These are phyloP conservation scores for Conticribra guillardii DNA, from an alignment of 108 stramenopile genomes.

Conservation along the genomic window DNA sequence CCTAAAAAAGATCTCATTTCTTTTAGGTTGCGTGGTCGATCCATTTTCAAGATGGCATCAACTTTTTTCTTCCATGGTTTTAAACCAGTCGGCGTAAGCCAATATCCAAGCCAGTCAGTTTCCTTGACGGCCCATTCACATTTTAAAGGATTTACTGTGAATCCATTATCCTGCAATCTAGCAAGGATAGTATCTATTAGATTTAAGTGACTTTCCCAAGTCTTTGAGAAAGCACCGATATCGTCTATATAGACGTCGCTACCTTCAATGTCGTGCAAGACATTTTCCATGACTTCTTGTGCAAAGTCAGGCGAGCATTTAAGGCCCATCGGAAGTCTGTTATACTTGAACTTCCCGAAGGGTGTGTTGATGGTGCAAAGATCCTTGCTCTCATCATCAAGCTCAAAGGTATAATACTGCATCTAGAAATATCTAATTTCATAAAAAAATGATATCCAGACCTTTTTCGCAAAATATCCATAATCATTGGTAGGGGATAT, in stretches of 20 bases:
- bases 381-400: conserved; percentile 27
- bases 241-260: conserved; percentile 58
- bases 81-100: conserved; percentile 42
- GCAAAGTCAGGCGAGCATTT: conserved; percentile 56
- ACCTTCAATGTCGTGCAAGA: conserved; percentile 33
- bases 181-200: conserved; percentile 17
- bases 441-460: conserved; percentile 35
- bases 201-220: conserved; percentile 44
- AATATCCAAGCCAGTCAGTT: conserved; percentile 49
- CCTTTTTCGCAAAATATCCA: conserved; percentile 31
- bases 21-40: conserved; percentile 29
- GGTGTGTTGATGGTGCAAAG: conserved; percentile 48
- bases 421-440: conserved; percentile 44
- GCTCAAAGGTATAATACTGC: conserved; percentile 52
- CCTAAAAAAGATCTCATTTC: conserved; percentile 54
- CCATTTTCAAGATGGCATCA: conserved; percentile 43
- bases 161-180: conserved; percentile 16
- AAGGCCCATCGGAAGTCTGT: conserved; percentile 56
- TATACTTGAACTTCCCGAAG: conserved; percentile 51
- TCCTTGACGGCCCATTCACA: conserved; percentile 44
- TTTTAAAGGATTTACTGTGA: conserved; percentile 48
- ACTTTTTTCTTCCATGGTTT: conserved; percentile 53
- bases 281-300: conserved; percentile 48
- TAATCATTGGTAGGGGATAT: conserved; percentile 49
- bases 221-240: conserved; percentile 38